Percentiles rank a stretch among this genome's conserved stretches.
phyloP scores from a whole-genome alignment of 345 rosid species.

The Lumnitzera littorea region DNA sequence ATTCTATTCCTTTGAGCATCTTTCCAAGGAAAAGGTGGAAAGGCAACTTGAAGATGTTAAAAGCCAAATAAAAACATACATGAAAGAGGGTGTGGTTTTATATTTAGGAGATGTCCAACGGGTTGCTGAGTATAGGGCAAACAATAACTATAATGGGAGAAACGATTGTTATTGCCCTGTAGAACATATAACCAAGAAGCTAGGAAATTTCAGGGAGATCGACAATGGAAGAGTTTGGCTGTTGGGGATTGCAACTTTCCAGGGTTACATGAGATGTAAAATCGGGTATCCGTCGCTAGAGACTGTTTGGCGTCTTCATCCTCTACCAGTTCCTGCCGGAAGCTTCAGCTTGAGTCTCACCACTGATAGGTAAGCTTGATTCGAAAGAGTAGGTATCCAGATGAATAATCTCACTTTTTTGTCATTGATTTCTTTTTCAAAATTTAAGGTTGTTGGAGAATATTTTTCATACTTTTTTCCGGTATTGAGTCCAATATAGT shows the following conservation, averaged over 20 bases:
- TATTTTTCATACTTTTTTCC: no score
- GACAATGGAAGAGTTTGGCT: slow-evolving; percentile 59
- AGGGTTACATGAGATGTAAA: slow-evolving; percentile 66
- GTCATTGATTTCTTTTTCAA: no score
- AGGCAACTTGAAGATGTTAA: slow-evolving; percentile 49
- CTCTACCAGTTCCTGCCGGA: slow-evolving; percentile 60
- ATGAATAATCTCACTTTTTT: no score
- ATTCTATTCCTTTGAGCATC: slow-evolving; percentile 37
- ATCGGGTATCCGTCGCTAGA: slow-evolving; percentile 52
- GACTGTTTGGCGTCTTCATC: slow-evolving; percentile 49
- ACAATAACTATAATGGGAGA: slow-evolving; percentile 11
- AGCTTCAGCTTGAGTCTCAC: slow-evolving; percentile 61
- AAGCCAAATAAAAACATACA: slow-evolving; percentile 27
- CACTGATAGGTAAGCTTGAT: slow-evolving; percentile 46
- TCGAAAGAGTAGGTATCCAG: background rate
- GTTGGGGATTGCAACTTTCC: slow-evolving; percentile 73
- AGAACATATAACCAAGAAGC: slow-evolving; percentile 60
- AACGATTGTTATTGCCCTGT: slow-evolving; percentile 26
- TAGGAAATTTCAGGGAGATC: slow-evolving; percentile 47
- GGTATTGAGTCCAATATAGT: no score
- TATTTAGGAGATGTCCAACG: slow-evolving; percentile 70
- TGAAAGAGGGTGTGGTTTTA: slow-evolving; percentile 38
- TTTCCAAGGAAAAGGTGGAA: slow-evolving; percentile 45
- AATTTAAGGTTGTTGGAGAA: no score
- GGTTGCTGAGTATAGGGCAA: slow-evolving; percentile 41